A percentile compares a stretch with the other conserved stretches of the same genome.
Evolutionary conservation across 2,329 filamentous ascomycete genomes (phyloP).

Genomic region (Penicillium griseofulvum): DNA sequence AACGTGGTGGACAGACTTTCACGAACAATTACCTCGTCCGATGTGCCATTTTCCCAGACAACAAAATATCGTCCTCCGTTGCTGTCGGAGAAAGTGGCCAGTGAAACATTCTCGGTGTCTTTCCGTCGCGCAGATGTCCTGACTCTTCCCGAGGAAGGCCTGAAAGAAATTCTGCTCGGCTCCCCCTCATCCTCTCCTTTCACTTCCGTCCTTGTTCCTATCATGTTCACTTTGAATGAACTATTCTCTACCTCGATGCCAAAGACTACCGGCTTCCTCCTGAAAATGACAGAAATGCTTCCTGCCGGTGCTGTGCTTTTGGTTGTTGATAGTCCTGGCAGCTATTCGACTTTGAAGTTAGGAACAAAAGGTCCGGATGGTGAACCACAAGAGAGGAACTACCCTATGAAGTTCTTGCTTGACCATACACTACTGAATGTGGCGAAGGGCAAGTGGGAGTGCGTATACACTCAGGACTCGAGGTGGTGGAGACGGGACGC

Average conservation of each 20-base stretch:
- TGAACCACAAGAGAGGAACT: conserved; percentile 53
- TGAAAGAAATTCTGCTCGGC: conserved; percentile 37
- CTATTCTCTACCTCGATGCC: conserved; percentile 76
- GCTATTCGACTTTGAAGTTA: conserved; percentile 79
- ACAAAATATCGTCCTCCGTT: conserved; percentile 34
- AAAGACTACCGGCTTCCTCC: conserved; percentile 73
- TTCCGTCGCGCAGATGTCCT: conserved; percentile 56
- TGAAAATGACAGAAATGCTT: conserved; percentile 61
- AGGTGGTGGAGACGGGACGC: conserved; percentile 77
- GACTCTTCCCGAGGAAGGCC: conserved; percentile 33
- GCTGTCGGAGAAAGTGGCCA: conserved; percentile 5
- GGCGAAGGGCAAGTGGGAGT: conserved; percentile 63
- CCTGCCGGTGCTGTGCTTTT: conserved; percentile 66
- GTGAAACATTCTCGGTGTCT: conserved; percentile 27
- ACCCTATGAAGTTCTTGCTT: conserved; percentile 92
- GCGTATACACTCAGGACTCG: conserved; percentile 71
- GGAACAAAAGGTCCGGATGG: conserved; percentile 51
- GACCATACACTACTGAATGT: conserved; percentile 70
- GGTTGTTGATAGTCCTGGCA: conserved; percentile 89
- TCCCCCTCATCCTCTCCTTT: background rate
- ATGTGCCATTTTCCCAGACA: conserved; percentile 28
- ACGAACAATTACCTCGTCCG: conserved; percentile 48
- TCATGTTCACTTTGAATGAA: conserved; percentile 95
- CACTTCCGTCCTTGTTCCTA: conserved; percentile 62
- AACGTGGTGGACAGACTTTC: conserved; percentile 60